Percentiles rank a stretch among this genome's conserved stretches.
Conservation (phyloP, 2,329 filamentous ascomycete genomes). For the Pseudocercospora crystallina region DNA sequence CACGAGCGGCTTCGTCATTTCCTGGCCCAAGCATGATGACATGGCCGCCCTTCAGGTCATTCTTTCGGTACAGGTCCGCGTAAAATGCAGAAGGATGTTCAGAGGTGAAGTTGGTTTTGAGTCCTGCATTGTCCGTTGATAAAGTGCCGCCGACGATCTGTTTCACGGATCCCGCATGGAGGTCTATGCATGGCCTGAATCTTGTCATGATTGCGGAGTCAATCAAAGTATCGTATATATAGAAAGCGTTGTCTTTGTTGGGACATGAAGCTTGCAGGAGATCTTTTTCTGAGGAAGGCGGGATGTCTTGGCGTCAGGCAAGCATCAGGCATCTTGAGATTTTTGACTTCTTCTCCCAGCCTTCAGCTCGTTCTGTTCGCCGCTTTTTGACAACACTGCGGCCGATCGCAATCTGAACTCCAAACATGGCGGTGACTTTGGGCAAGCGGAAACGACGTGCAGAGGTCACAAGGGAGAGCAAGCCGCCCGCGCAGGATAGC, state of each 20-base stretch:
- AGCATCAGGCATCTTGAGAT: neutral
- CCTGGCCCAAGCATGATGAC: constrained; percentile 95
- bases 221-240: no score
- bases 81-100: constrained; percentile 78
- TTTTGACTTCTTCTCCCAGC: no score
- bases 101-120: constrained; percentile 93
- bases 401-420: constrained; percentile 14
- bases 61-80: constrained; percentile 75
- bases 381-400: neutral
- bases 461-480: constrained; percentile 26
- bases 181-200: constrained; percentile 94
- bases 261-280: no score
- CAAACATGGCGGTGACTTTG: constrained; percentile 41
- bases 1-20: constrained; percentile 75
- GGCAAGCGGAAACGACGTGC: constrained; percentile 48
- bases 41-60: constrained; percentile 75
- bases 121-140: constrained; percentile 48
- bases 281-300: neutral
- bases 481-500: constrained; percentile 7
- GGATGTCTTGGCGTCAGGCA: neutral
- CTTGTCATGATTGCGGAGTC: constrained; percentile 67
- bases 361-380: neutral
- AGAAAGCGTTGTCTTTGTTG: no score
- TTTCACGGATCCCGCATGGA: constrained; percentile 96
- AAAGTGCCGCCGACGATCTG: constrained; percentile 97